These are phyloP conservation scores for Russula dissimulans DNA, from an alignment of 768 basidiomycete genomes.

Conservation along the genomic window DNA sequence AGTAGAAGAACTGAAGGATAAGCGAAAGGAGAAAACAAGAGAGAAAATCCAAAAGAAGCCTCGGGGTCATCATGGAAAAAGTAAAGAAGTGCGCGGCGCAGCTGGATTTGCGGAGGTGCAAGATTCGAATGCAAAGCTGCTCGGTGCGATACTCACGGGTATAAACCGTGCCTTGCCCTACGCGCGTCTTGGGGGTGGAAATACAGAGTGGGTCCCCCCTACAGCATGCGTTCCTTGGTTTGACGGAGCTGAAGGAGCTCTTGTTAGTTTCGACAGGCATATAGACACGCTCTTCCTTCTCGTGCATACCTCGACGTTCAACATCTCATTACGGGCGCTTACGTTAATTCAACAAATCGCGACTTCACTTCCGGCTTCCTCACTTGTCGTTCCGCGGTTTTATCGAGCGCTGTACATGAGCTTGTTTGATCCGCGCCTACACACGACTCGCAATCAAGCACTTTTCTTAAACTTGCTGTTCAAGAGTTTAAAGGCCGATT, in stretches of 20 bases:
- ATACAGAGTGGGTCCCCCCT: slow-evolving; percentile 43
- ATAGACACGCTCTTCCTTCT: slow-evolving; percentile 92
- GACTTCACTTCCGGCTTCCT: slow-evolving; percentile 37
- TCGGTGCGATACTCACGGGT: slow-evolving; percentile 87
- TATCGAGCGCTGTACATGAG: slow-evolving; percentile 87
- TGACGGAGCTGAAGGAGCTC: neutral
- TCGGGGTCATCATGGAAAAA: slow-evolving; percentile 19
- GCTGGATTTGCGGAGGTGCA: slow-evolving; percentile 69
- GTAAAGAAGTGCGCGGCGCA: slow-evolving; percentile 42
- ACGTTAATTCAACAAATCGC: slow-evolving; percentile 81
- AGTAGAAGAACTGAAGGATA: slow-evolving; percentile 30
- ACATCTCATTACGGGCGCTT: slow-evolving; percentile 88
- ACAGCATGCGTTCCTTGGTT: neutral
- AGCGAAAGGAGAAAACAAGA: slow-evolving; percentile 21
- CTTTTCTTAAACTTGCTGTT: slow-evolving; percentile 94
- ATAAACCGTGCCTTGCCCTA: slow-evolving; percentile 94
- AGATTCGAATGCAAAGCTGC: slow-evolving; percentile 69
- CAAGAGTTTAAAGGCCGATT: slow-evolving; percentile 33
- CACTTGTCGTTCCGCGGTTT: slow-evolving; percentile 51
- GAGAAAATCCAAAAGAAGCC: slow-evolving; percentile 23
- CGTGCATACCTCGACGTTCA: slow-evolving; percentile 94
- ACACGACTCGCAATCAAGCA: slow-evolving; percentile 83
- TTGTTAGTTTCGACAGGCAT: slow-evolving; percentile 64
- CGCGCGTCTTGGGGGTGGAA: slow-evolving; percentile 66
- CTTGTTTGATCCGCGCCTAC: slow-evolving; percentile 71